A percentile compares a stretch with the other conserved stretches of the same genome.
Conservation (phyloP, 345 rosid species). For the Luvunga scandens region DNA sequence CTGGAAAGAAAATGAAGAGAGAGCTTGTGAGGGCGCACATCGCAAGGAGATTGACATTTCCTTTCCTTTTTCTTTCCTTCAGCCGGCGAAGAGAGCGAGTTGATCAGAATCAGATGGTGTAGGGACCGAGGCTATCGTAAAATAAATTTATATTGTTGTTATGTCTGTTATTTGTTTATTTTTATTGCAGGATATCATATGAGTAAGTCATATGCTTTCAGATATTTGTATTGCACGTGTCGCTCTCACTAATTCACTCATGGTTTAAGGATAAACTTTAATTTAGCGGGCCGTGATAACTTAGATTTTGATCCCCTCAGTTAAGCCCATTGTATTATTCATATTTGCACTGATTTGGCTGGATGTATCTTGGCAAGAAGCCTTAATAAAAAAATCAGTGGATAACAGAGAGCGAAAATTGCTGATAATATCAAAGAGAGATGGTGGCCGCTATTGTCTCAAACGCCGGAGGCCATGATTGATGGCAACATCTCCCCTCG, state of each 20-base stretch:
- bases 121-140: neutral
- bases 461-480: too few species aligned
- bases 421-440: neutral
- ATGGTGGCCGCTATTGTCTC: neutral
- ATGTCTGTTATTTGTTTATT: neutral
- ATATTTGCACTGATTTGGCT: too few species aligned
- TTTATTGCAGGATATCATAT: neutral
- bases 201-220: too few species aligned
- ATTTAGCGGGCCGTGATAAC: too few species aligned
- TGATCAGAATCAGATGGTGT: neutral
- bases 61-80: neutral
- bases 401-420: too few species aligned
- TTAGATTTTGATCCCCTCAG: too few species aligned
- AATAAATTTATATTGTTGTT: neutral
- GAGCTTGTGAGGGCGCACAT: conserved; percentile 65
- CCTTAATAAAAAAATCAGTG: too few species aligned
- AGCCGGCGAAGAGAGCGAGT: neutral
- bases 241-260: neutral
- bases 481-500: neutral
- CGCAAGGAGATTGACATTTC: conserved; percentile 73
- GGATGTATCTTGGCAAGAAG: too few species aligned
- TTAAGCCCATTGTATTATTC: too few species aligned
- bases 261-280: too few species aligned
- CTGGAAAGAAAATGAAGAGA: conserved; percentile 40
- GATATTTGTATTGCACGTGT: neutral